These are phyloP conservation scores for Penicillium expansum DNA, from an alignment of 2,329 filamentous ascomycete genomes.

Conservation along the genomic window DNA sequence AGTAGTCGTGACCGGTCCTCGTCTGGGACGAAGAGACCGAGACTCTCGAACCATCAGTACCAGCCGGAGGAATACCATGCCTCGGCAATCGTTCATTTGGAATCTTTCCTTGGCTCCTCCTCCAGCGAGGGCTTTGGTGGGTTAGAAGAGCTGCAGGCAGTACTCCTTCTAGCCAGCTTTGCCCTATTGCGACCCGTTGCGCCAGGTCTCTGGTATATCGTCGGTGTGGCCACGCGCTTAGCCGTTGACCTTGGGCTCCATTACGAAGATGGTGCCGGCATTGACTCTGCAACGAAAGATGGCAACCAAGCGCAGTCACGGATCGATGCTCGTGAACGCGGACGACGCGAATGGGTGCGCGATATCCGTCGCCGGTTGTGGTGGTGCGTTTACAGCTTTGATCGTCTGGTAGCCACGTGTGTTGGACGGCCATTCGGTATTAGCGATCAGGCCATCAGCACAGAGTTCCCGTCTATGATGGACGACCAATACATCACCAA, in stretches of 20 bases:
- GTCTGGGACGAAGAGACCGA: slow-evolving; percentile 49
- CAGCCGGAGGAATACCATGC: slow-evolving; percentile 97
- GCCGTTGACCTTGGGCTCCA: slow-evolving; percentile 90
- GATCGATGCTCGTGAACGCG: slow-evolving; percentile 56
- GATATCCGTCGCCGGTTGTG: slow-evolving; percentile 84
- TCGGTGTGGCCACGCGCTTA: slow-evolving; percentile 84
- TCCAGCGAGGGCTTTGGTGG: slow-evolving; percentile 70
- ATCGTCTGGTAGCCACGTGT: slow-evolving; percentile 90
- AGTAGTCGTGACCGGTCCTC: slow-evolving; percentile 25
- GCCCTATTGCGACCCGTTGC: slow-evolving; percentile 86
- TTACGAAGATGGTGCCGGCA: slow-evolving; percentile 78
- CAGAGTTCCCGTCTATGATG: slow-evolving; percentile 83
- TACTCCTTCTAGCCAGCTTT: slow-evolving; percentile 85
- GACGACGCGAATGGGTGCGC: slow-evolving; percentile 75
- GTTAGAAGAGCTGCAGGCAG: slow-evolving; percentile 88
- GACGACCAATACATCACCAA: slow-evolving; percentile 87
- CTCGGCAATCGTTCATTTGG: slow-evolving; percentile 86
- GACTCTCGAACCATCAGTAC: slow-evolving; percentile 57
- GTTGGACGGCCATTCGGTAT: slow-evolving; percentile 92
- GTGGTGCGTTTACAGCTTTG: slow-evolving; percentile 97
- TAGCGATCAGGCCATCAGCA: slow-evolving; percentile 94
- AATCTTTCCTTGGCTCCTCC: slow-evolving; percentile 70
- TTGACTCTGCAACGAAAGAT: slow-evolving; percentile 50
- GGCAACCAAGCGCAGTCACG: slow-evolving; percentile 32
- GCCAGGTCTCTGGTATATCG: slow-evolving; percentile 95